Evolutionary conservation across 441 rosid species (phyloP), one percentile per base, ranked within the genome.

Genomic region (Pelargonium australe): DNA sequence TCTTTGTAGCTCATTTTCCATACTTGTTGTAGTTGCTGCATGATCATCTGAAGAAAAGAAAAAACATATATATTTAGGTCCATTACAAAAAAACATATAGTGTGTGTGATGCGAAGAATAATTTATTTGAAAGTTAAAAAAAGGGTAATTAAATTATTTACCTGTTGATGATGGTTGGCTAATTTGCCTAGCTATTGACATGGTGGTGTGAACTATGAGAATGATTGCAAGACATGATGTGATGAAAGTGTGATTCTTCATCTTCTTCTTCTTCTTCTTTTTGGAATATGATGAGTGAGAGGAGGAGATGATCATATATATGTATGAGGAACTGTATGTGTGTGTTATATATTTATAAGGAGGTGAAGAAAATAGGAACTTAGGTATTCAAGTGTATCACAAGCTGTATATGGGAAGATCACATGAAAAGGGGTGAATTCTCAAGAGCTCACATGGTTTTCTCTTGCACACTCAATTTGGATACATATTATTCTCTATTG

Each of bases 371-470:
- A 23, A 47, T 40, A 68, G 17, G 67, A 44, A 23, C 25, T 14
- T 53, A 17, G 20, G 72, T 61, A 70, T 70, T 70, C 60, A 70
- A 70, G 72, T 70, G 67, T 17, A 44, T 70, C 72, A 70, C 72
- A 70, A 65, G 51, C 20, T 11, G 23, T 62, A 60, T 62, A 70
- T 43, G 49, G 63, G 8, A 58, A 44, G n/a, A 17, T 68, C 71
- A 68, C 71, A 68, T 53, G 65, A 68, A 69, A 61, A 34, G 23
- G 47, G 70, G 60, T 55, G 47, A 58, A 11, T n/a, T 43, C 16
- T 23, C 43, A 44, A 4, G 19, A 9, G 34, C 37, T 66, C 69
- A 47, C 69, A 66, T 66, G 69, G 60, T 47, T 47, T 60, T 60
- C 64, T 60, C 64, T 60, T 60, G 28, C 19, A 17, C 34, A 60